phyloP scores from a whole-genome alignment of 169 alveolate species.

The Cryptosporidium baileyi region DNA sequence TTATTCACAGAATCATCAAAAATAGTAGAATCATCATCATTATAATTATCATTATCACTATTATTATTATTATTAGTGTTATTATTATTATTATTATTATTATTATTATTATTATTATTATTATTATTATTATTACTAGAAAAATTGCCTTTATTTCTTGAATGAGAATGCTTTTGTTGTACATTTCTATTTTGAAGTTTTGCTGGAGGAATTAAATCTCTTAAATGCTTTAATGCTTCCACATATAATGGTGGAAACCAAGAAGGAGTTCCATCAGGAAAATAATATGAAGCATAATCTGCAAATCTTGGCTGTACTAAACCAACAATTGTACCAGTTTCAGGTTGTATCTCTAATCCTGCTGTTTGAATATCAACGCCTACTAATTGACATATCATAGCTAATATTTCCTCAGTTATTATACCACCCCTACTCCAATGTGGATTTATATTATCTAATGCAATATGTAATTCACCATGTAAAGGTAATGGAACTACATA shows the following conservation, averaged over 20 bases:
- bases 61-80: no score
- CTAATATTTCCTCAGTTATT: conserved; percentile 47
- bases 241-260: conserved; percentile 70
- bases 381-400: conserved; percentile 66
- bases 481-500: conserved; percentile 65
- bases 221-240: conserved; percentile 46
- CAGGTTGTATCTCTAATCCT: conserved; percentile 66
- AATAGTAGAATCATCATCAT: no score
- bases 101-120: no score
- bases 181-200: conserved; percentile 28
- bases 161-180: neutral
- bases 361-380: conserved; percentile 67
- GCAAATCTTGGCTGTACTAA: conserved; percentile 70
- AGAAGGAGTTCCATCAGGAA: conserved; percentile 69
- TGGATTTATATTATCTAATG: conserved; percentile 65
- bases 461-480: conserved; percentile 63
- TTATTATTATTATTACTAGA: no score
- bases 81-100: no score
- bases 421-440: conserved; percentile 70
- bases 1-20: no score
- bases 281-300: conserved; percentile 60
- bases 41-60: no score
- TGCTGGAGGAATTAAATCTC: conserved; percentile 63
- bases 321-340: conserved; percentile 63
- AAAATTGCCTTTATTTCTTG: neutral